Evolutionary conservation across 2,329 filamentous ascomycete species (phyloP).

Genomic region (Sclerotinia glacialis): DNA sequence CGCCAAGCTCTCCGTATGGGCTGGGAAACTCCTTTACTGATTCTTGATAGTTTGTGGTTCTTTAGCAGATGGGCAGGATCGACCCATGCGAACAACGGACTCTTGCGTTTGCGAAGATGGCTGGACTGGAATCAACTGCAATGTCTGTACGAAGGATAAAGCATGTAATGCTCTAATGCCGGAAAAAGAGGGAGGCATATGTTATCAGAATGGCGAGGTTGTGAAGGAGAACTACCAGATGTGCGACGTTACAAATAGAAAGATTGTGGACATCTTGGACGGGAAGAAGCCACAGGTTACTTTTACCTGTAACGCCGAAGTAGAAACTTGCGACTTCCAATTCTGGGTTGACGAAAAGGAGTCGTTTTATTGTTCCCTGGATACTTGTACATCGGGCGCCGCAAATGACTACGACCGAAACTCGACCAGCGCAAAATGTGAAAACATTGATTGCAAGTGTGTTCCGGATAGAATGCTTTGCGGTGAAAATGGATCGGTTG

Average conservation of each 20-base stretch:
- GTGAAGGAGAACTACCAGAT: conserved; percentile 96
- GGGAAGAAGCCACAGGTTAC: conserved; percentile 88
- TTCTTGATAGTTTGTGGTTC: conserved; percentile 71
- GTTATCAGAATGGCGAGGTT: conserved; percentile 86
- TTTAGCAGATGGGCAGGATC: conserved; percentile 74
- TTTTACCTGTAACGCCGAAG: conserved; percentile 79
- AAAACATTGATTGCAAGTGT: conserved; percentile 81
- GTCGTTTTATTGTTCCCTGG: conserved; percentile 92
- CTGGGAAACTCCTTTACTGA: conserved; percentile 24
- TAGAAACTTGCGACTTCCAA: conserved; percentile 86
- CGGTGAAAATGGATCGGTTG: conserved; percentile 84
- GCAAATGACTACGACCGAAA: conserved; percentile 70
- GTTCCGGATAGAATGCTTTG: conserved; percentile 91
- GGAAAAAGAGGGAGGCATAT: conserved; percentile 75
- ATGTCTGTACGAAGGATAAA: conserved; percentile 79
- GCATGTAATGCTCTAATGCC: conserved; percentile 89
- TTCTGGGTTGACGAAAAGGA: conserved; percentile 96
- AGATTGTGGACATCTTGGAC: conserved; percentile 84
- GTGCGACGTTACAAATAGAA: conserved; percentile 94
- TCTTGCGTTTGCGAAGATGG: conserved; percentile 85
- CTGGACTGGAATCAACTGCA: conserved; percentile 97
- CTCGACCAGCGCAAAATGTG: conserved; percentile 79
- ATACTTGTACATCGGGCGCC: conserved; percentile 72
- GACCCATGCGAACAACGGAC: conserved; percentile 68
- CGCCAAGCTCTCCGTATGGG: conserved; percentile 30